These are phyloP conservation scores for Przewalskia tangutica DNA, from an alignment of 257 asterid species.

Conservation along the genomic window DNA sequence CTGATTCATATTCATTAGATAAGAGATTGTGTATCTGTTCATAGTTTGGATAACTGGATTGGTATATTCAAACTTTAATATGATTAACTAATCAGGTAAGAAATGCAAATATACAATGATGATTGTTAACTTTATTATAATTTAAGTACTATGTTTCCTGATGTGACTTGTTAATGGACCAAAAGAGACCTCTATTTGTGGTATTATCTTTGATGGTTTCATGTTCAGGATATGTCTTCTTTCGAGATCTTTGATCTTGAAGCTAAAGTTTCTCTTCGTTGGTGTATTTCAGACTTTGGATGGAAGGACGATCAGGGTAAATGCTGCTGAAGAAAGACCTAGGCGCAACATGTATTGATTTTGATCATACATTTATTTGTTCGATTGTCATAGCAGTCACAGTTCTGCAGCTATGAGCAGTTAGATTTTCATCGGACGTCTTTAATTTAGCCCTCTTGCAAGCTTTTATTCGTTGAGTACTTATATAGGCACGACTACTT, in stretches of 20 bases:
- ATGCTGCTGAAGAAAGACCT: conserved; percentile 63
- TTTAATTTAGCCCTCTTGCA: neutral
- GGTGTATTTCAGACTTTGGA: conserved; percentile 50
- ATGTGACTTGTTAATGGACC: neutral
- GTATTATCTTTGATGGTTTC: neutral
- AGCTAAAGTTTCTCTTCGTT: neutral
- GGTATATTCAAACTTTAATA: neutral
- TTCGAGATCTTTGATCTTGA: neutral
- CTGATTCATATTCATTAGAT: neutral
- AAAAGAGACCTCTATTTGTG: neutral
- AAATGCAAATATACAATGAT: neutral
- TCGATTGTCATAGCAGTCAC: neutral
- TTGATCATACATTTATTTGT: neutral
- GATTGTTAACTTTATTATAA: neutral
- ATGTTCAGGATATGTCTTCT: neutral
- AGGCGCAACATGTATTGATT: conserved; percentile 28
- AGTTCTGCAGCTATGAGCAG: neutral
- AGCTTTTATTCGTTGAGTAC: neutral
- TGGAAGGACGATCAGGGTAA: conserved; percentile 65
- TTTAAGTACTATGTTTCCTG: neutral
- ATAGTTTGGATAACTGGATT: neutral
- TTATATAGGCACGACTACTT: neutral
- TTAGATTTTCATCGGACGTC: neutral
- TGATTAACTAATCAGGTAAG: neutral
- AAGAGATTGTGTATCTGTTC: neutral